phyloP scores from a whole-genome alignment of 2,329 filamentous ascomycete genomes.

The Pseudogymnoascus sp. region DNA sequence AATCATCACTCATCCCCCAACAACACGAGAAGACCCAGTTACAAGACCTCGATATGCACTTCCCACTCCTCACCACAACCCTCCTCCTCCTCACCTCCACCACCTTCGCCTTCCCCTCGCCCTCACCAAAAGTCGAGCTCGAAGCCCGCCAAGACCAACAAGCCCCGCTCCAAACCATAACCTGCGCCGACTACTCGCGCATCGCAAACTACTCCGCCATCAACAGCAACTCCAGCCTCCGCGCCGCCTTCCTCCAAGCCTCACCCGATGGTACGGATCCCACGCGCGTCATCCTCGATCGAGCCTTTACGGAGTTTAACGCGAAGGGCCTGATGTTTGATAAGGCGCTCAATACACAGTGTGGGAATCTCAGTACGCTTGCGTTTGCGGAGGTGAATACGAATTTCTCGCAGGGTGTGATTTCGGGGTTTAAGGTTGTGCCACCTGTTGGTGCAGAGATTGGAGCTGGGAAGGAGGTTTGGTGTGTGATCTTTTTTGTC shows the following conservation, averaged over 20 bases:
- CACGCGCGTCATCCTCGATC: slow-evolving; percentile 35
- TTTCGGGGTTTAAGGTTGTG: slow-evolving; percentile 19
- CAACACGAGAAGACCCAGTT: background rate
- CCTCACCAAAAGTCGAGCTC: background rate
- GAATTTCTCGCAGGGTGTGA: slow-evolving; percentile 38
- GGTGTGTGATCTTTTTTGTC: background rate
- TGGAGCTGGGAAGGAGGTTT: background rate
- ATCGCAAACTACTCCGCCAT: slow-evolving; percentile 42
- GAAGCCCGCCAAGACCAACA: background rate
- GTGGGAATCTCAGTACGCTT: slow-evolving; percentile 39
- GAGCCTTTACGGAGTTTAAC: slow-evolving; percentile 25
- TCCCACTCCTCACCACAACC: background rate
- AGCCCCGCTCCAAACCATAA: background rate
- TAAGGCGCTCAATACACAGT: slow-evolving; percentile 34
- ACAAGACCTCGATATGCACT: slow-evolving; percentile 7
- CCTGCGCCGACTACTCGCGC: slow-evolving; percentile 36
- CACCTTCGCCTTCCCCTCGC: background rate
- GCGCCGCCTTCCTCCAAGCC: slow-evolving; percentile 38
- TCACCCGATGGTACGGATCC: slow-evolving; percentile 35
- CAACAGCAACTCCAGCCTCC: slow-evolving; percentile 38
- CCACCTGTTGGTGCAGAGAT: background rate
- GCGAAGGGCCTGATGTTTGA: slow-evolving; percentile 35
- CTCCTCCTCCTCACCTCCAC: slow-evolving; percentile 8
- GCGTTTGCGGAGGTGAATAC: slow-evolving; percentile 36
- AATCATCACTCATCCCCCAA: background rate